Conservation (phyloP, 257 asterid genomes). For the Lavandula angustifolia region DNA sequence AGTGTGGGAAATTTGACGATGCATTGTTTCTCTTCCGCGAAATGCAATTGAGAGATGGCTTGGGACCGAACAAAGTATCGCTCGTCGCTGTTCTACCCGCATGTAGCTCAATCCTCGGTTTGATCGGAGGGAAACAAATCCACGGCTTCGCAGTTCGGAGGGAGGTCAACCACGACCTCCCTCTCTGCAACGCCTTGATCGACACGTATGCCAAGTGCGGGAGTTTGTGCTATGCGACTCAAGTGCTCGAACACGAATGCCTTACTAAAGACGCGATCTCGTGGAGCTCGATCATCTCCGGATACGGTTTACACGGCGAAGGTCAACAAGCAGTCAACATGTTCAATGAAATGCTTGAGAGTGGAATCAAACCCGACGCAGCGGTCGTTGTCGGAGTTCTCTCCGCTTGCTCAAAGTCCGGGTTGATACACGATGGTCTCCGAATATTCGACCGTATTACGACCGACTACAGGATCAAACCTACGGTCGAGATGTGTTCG, state of each 20-base stretch:
- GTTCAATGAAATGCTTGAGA: slow-evolving; percentile 52
- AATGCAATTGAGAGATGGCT: slow-evolving; percentile 48
- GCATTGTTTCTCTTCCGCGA: slow-evolving; percentile 54
- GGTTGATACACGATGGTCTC: slow-evolving; percentile 53
- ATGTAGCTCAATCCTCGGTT: slow-evolving; percentile 49
- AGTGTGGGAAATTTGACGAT: slow-evolving; percentile 42
- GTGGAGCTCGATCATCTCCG: slow-evolving; percentile 66
- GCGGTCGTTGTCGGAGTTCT: slow-evolving; percentile 56
- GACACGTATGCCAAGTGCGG: slow-evolving; percentile 66
- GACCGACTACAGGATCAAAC: slow-evolving; percentile 36
- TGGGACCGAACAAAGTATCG: slow-evolving; percentile 63
- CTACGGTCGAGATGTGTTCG: slow-evolving; percentile 62
- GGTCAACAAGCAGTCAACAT: slow-evolving; percentile 47
- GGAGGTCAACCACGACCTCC: slow-evolving; percentile 40
- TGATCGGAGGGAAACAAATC: slow-evolving; percentile 62
- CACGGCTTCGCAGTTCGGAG: slow-evolving; percentile 62
- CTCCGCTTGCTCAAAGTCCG: slow-evolving; percentile 71
- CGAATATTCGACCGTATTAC: slow-evolving; percentile 45
- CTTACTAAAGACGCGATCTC: slow-evolving; percentile 54
- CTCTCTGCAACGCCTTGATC: slow-evolving; percentile 58
- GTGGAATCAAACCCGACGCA: slow-evolving; percentile 51
- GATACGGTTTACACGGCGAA: slow-evolving; percentile 62
- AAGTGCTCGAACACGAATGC: slow-evolving; percentile 51
- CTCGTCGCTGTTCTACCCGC: slow-evolving; percentile 59
- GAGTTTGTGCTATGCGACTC: slow-evolving; percentile 46